Evolutionary conservation across 768 basidiomycete species (phyloP).

Genomic region (Pisolithus tinctorius): DNA sequence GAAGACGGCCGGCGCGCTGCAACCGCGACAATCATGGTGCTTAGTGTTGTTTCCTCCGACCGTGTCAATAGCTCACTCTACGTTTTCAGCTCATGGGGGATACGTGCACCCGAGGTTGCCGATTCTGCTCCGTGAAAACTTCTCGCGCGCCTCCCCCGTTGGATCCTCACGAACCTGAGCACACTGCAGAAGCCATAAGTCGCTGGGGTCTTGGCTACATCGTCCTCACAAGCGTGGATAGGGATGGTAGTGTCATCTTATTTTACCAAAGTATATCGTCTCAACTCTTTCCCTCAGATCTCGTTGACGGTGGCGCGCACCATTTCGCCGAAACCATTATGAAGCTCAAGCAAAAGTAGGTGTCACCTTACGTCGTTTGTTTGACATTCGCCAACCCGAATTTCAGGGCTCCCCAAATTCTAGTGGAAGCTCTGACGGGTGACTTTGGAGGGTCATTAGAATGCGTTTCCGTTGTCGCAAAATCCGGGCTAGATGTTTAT

Average conservation of each 20-base stretch:
- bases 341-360: constrained; percentile 92
- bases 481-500: constrained; percentile 93
- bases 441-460: constrained; percentile 82
- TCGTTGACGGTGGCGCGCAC: constrained; percentile 83
- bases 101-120: constrained; percentile 95
- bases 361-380: not conserved
- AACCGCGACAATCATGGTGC: constrained; percentile 97
- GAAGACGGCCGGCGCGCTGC: constrained; percentile 75
- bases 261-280: not conserved
- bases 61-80: constrained; percentile 5
- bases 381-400: not conserved
- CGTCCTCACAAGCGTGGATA: constrained; percentile 92
- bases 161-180: constrained; percentile 94
- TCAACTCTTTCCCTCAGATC: constrained; percentile 47
- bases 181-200: constrained; percentile 96
- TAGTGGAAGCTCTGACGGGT: constrained; percentile 93
- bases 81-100: constrained; percentile 87
- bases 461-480: constrained; percentile 76
- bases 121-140: constrained; percentile 97
- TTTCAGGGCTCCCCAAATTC: constrained; percentile 82
- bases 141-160: constrained; percentile 81
- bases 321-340: constrained; percentile 95
- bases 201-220: constrained; percentile 98
- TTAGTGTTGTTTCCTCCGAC: constrained; percentile 9
- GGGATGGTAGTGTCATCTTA: constrained; percentile 61